phyloP scores from a whole-genome alignment of 306 rosid species.

The Pterocarpus santalinus region DNA sequence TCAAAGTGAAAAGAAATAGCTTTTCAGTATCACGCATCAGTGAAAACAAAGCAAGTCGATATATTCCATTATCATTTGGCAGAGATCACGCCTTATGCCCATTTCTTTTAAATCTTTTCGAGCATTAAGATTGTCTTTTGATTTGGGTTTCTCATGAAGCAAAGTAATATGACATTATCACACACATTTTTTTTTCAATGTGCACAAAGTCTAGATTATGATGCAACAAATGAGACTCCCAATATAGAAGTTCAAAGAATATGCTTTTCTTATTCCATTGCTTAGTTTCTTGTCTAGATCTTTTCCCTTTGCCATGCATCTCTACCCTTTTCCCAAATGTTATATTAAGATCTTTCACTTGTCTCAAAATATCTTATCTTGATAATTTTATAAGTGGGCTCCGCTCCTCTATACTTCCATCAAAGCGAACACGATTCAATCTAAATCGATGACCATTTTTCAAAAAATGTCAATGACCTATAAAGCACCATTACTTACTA shows the following conservation, averaged over 20 bases:
- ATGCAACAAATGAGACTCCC: background rate
- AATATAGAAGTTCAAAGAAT: too few species aligned
- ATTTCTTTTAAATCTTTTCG: too few species aligned
- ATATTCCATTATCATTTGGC: background rate
- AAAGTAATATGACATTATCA: background rate
- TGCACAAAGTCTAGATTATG: background rate
- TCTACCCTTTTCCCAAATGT: too few species aligned
- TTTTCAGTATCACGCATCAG: background rate
- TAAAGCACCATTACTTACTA: background rate
- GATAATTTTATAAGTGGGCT: background rate
- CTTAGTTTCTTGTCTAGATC: too few species aligned
- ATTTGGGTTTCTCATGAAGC: background rate
- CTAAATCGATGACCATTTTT: background rate
- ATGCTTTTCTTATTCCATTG: too few species aligned
- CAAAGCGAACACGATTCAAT: background rate
- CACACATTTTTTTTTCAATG: background rate
- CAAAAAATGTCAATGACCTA: background rate
- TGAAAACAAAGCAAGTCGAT: conserved; percentile 8
- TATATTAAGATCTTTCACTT: too few species aligned
- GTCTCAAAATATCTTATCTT: background rate
- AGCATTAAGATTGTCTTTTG: background rate
- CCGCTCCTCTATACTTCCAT: background rate
- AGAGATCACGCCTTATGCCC: too few species aligned
- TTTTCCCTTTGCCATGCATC: too few species aligned
- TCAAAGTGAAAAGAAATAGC: background rate